Base-by-base conservation (phyloP, 257 asterid species). In the Perilla frutescens region DNA sequence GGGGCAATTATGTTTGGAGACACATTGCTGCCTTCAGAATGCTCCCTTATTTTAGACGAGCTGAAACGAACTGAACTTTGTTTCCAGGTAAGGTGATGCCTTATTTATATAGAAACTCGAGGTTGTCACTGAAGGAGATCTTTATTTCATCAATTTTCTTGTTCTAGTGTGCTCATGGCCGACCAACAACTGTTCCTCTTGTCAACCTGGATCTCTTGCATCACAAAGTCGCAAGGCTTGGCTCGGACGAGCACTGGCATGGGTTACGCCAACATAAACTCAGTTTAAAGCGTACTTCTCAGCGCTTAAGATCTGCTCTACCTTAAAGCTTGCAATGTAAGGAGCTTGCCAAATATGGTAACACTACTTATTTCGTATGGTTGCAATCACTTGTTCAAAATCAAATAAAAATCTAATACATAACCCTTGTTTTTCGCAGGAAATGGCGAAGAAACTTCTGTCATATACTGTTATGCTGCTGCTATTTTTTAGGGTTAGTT, bases 1-100 rank as follows among this genome's bases (percentile, higher is more conserved):
- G 98, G 98, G 73, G 98, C 98, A 29, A 93, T 93, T 54, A 93
- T 93, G 98, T 93, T 93, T 78, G 98, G 98, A 58, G 98, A 93
- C 79, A 66, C 91, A 15, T 76, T 93, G 84, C 85, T 93, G 79
- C 91, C 88, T 71, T 91, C 97, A 40, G 98, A 93, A 79, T 93
- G 98, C 81, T 89, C 96, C 64, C 94, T 93, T 71, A 81, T 93
- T 60, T 96, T 93, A 26, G 93, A 93, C 75, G 98, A 93, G 87
- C 85, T 93, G 88, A 87, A 87, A 78, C 88, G 79, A 78, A 91
- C 96, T 65, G 89, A 97, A 54, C 82, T 89, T 47, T 93, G 98
- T 84, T 93, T 93, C 84, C 98, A 93, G 87, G 98, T 93, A 75
- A 83, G 93, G 80, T 50, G 50, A 40, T 48, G 40, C 66, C 66